Percentiles rank a stretch among this genome's conserved stretches.
Evolutionary conservation across 306 rosid species (phyloP).

Genomic region (Vicia sativa): DNA sequence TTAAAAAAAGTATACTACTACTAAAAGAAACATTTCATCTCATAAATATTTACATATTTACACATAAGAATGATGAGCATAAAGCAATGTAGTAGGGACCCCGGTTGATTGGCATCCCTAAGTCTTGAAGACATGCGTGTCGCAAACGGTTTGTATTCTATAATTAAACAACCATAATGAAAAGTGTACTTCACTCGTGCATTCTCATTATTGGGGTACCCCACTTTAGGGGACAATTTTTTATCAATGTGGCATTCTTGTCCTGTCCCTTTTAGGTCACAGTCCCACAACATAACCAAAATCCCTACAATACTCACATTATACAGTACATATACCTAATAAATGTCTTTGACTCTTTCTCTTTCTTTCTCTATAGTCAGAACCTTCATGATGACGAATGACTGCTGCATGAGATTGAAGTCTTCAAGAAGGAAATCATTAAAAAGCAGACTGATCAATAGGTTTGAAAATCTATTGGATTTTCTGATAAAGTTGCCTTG

Average conservation of each 20-base stretch:
- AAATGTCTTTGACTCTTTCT: not conserved
- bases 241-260: slow-evolving; percentile 48
- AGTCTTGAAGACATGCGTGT: slow-evolving; percentile 29
- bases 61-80: not conserved
- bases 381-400: slow-evolving; percentile 24
- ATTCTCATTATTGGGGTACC: slow-evolving; percentile 56
- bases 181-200: slow-evolving; percentile 53
- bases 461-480: slow-evolving; percentile 35
- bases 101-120: not conserved
- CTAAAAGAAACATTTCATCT: too few relatives aligned
- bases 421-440: slow-evolving; percentile 56
- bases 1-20: too few relatives aligned
- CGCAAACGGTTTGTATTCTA: slow-evolving; percentile 27
- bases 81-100: not conserved
- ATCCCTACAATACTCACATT: too few relatives aligned
- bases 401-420: slow-evolving; percentile 38
- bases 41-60: too few relatives aligned
- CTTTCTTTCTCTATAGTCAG: not conserved
- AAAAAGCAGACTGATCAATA: slow-evolving; percentile 34
- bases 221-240: slow-evolving; percentile 57
- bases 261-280: slow-evolving; percentile 45
- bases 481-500: slow-evolving; percentile 47
- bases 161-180: slow-evolving; percentile 38
- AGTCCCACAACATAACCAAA: slow-evolving; percentile 20
- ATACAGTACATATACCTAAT: too few relatives aligned